Percentiles rank a stretch among this genome's conserved stretches.
These are phyloP conservation scores for Arctium minus DNA, from an alignment of 129 eudicot genomes.

Conservation along the genomic window DNA sequence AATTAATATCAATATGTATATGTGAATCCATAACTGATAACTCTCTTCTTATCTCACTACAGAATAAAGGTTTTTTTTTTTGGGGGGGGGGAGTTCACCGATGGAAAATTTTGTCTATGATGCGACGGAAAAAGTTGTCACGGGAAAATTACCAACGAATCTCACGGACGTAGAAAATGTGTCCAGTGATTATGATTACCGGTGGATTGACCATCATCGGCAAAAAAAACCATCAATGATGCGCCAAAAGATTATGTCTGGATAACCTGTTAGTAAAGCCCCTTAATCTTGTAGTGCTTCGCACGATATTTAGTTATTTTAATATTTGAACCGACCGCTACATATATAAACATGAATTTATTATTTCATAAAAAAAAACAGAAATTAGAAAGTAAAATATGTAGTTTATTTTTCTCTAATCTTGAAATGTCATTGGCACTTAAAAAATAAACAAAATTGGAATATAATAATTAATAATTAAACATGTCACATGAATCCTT, in stretches of 20 bases:
- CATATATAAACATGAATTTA: background rate
- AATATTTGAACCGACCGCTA: background rate
- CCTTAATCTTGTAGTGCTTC: background rate
- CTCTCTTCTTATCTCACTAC: background rate
- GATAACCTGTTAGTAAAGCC: background rate
- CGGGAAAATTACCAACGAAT: background rate
- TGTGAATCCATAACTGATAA: background rate
- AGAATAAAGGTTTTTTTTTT: background rate
- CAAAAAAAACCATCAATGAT: background rate
- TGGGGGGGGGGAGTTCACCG: background rate
- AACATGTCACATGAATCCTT: slow-evolving; percentile 48
- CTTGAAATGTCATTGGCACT: background rate
- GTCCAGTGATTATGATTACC: background rate
- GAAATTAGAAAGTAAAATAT: slow-evolving; percentile 13
- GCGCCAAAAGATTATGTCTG: background rate
- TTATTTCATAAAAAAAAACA: background rate
- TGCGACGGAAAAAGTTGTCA: background rate
- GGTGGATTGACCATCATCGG: background rate
- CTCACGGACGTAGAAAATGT: background rate
- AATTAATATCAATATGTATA: too few relatives aligned
- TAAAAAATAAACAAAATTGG: slow-evolving; percentile 28
- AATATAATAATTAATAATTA: slow-evolving; percentile 12
- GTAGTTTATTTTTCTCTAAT: background rate
- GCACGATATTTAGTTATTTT: background rate
- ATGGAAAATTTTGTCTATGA: background rate